Evolutionary conservation across 768 basidiomycete species (phyloP), one percentile per base, ranked within the genome.

Genomic region (Tylopilus intermedius): DNA sequence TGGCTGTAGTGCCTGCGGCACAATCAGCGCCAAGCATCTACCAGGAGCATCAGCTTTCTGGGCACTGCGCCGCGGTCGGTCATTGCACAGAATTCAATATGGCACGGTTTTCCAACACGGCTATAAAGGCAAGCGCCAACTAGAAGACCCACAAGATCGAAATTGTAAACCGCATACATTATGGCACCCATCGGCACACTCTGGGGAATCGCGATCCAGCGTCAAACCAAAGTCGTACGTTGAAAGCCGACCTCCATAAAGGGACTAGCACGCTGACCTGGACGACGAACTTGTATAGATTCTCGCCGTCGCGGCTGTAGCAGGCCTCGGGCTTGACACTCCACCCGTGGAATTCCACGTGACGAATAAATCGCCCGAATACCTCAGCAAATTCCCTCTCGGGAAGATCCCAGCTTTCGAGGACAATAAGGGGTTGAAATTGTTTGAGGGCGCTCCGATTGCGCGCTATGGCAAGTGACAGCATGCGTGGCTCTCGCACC

Each of bases 371-470:
- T 39, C 66, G 3, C 58, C 66, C 5, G 68, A 69, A 55, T 68
- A 50, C 53, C 58, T 69, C 21, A 30, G 38, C 4, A 68, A 69
- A 47, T 69, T 68, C 37, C 66, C 66, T 2, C 0, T 69, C 9
- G 67, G 67, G 24, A 68, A 66, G 47, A 6, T 68, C 0, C 67
- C 67, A 6, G 58, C 60, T 0, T 68, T 68, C 29, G 68, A 70
- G 24, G 50, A 54, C 42, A 44, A 39, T 21, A 38, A 58, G 3
- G 68, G 64, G 2, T 39, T 70, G 15, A 59, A 47, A 45, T 41
- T 69, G 45, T 54, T 66, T 40, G 67, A 68, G 49, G 67, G 67
- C 5, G 64, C 60, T 1, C 6, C 64, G 10, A 68, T 68, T 37
- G 67, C 66, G 22, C 68, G 62, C 27, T 54, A 69, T 49, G 60